phyloP scores from a whole-genome alignment of 2,329 filamentous ascomycete species.

The Endocalyx cinctus region DNA sequence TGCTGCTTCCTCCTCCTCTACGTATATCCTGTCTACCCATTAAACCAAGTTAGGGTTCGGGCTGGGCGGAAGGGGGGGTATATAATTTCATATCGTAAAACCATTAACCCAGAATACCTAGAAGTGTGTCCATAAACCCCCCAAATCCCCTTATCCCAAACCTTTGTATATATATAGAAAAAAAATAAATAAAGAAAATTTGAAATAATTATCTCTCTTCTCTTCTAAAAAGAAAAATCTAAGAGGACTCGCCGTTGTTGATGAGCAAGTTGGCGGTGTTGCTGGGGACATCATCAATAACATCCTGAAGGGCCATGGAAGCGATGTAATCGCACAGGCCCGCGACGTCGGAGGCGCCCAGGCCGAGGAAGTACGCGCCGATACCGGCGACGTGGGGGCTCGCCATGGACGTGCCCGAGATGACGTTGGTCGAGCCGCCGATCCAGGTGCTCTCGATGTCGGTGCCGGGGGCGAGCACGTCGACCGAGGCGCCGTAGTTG shows the following conservation, averaged over 20 bases:
- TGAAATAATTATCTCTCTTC: too few species aligned
- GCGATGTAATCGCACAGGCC: slow-evolving; percentile 38
- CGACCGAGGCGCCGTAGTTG: slow-evolving; percentile 43
- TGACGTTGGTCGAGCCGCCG: slow-evolving; percentile 27
- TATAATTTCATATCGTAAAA: too few species aligned
- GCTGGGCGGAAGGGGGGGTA: too few species aligned
- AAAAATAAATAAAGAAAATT: too few species aligned
- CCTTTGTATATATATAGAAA: too few species aligned
- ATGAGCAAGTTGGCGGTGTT: slow-evolving; percentile 29
- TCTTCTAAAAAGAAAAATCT: too few species aligned
- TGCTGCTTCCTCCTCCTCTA: too few species aligned
- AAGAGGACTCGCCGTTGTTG: slow-evolving; percentile 29
- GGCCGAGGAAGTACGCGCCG: slow-evolving; percentile 50
- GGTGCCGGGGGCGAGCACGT: slow-evolving; percentile 40
- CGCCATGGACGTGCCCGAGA: slow-evolving; percentile 60
- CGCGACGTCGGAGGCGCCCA: slow-evolving; percentile 34
- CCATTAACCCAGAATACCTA: too few species aligned
- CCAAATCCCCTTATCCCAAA: too few species aligned
- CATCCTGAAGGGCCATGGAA: slow-evolving; percentile 32
- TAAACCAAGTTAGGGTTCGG: too few species aligned
- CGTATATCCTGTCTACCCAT: too few species aligned
- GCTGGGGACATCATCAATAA: slow-evolving; percentile 30
- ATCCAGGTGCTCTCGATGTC: slow-evolving; percentile 37
- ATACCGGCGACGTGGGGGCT: slow-evolving; percentile 57
- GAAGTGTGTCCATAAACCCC: too few species aligned